Percentiles rank a stretch among this genome's conserved stretches.
These are phyloP conservation scores for Fusarium sp. DNA, from an alignment of 2,329 filamentous ascomycete genomes.

Conservation along the genomic window DNA sequence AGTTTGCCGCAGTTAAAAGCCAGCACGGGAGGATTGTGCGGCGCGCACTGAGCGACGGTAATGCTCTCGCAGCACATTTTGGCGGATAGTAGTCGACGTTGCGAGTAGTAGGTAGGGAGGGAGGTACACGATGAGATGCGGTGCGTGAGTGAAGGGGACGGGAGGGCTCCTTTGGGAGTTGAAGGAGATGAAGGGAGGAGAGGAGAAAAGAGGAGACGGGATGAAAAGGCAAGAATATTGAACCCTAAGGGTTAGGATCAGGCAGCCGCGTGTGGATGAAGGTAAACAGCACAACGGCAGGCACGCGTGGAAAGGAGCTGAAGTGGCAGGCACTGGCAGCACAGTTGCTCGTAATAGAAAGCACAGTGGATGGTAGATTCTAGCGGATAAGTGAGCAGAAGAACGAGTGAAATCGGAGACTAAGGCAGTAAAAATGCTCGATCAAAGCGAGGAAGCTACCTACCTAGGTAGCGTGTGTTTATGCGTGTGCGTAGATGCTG, in stretches of 20 bases:
- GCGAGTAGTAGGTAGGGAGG: background rate
- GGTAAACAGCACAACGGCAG: background rate
- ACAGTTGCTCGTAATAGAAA: background rate
- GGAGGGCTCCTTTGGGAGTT: background rate
- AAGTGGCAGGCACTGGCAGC: background rate
- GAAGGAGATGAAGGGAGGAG: background rate
- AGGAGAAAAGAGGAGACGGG: background rate
- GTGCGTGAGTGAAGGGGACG: background rate
- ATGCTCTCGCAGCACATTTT: slow-evolving; percentile 42
- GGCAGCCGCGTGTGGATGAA: background rate
- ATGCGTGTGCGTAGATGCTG: too few relatives aligned
- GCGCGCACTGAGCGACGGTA: slow-evolving; percentile 41
- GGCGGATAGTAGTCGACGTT: background rate
- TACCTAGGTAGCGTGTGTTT: too few relatives aligned
- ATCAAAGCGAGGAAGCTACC: too few relatives aligned
- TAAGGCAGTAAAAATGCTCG: too few relatives aligned
- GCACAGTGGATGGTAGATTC: background rate
- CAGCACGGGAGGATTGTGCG: background rate
- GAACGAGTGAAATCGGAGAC: too few relatives aligned
- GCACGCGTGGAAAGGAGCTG: background rate
- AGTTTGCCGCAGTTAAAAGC: slow-evolving; percentile 41
- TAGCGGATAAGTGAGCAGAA: too few relatives aligned
- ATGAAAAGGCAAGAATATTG: background rate
- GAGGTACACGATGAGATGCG: background rate
- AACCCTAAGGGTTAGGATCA: slow-evolving; percentile 1